A percentile compares a stretch with the other conserved stretches of the same genome.
These are phyloP conservation scores for Heteromeles arbutifolia DNA, from an alignment of 306 rosid species.

Conservation along the genomic window DNA sequence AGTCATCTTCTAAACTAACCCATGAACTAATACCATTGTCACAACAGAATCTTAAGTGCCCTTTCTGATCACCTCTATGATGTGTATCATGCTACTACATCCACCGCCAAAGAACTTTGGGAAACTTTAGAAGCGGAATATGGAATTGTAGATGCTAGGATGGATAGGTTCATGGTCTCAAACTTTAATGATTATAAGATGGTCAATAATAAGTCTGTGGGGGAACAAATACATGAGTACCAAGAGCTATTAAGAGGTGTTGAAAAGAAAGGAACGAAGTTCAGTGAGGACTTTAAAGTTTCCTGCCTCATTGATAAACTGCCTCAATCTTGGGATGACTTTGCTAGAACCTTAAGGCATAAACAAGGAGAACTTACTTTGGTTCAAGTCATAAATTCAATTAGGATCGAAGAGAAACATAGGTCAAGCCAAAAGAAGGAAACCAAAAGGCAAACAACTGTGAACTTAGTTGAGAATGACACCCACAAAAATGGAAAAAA, in stretches of 20 bases:
- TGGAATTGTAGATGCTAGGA: not conserved
- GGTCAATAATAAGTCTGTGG: not conserved
- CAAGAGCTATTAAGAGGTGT: not conserved
- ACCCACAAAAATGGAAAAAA: not conserved
- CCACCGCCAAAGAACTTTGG: not conserved
- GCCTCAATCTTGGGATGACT: no score
- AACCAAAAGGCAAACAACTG: not conserved
- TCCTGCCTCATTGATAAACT: not conserved
- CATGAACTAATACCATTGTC: not conserved
- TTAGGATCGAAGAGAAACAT: not conserved
- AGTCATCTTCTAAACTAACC: not conserved
- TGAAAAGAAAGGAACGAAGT: not conserved
- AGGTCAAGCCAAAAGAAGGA: not conserved
- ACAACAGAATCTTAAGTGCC: not conserved
- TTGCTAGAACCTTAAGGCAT: not conserved
- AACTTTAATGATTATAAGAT: not conserved
- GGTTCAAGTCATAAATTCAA: not conserved
- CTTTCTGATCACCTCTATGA: not conserved
- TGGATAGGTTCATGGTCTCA: not conserved
- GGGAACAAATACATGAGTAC: not conserved
- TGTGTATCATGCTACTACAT: not conserved
- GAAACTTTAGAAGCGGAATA: not conserved
- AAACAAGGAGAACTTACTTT: not conserved
- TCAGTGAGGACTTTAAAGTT: not conserved
- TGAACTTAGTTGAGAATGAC: not conserved